Evolutionary conservation across 169 alveolate species (phyloP).

Genomic region (Eimeria maxima): DNA sequence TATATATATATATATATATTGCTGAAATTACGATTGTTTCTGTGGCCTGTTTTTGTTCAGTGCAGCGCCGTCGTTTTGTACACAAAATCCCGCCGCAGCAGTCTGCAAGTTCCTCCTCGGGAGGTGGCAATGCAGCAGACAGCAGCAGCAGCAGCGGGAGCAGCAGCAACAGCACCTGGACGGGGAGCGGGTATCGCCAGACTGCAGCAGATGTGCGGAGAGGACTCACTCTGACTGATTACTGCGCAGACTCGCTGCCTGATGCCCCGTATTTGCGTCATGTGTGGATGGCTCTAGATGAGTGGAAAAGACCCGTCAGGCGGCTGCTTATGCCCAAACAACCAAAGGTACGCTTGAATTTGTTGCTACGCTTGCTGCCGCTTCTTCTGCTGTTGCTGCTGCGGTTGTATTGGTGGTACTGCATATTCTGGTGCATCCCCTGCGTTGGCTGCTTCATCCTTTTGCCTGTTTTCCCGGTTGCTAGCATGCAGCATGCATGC

Average conservation of each 20-base stretch:
- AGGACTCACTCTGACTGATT: conserved; percentile 73
- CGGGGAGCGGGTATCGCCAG: conserved; percentile 46
- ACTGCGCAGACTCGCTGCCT: conserved; percentile 40
- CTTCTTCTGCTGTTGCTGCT: background rate
- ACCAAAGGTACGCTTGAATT: conserved; percentile 15
- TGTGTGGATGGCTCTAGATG: conserved; percentile 63
- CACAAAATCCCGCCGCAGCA: conserved; percentile 31
- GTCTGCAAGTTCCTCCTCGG: background rate
- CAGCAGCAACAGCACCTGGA: conserved; percentile 6
- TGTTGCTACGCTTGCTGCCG: background rate
- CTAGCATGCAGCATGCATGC: no score
- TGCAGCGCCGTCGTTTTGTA: conserved; percentile 34
- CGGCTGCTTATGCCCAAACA: conserved; percentile 66
- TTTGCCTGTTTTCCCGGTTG: no score
- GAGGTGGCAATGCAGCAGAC: background rate
- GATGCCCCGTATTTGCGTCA: conserved; percentile 66
- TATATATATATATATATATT: background rate
- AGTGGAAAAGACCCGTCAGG: conserved; percentile 79
- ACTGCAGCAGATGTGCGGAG: conserved; percentile 51
- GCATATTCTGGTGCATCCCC: background rate
- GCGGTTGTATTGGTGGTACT: background rate
- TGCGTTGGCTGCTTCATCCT: background rate
- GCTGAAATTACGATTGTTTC: background rate
- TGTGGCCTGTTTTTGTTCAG: background rate
- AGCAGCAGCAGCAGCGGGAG: conserved; percentile 66